Evolutionary conservation across 345 rosid species (phyloP).

Genomic region (Camelina sativa): DNA sequence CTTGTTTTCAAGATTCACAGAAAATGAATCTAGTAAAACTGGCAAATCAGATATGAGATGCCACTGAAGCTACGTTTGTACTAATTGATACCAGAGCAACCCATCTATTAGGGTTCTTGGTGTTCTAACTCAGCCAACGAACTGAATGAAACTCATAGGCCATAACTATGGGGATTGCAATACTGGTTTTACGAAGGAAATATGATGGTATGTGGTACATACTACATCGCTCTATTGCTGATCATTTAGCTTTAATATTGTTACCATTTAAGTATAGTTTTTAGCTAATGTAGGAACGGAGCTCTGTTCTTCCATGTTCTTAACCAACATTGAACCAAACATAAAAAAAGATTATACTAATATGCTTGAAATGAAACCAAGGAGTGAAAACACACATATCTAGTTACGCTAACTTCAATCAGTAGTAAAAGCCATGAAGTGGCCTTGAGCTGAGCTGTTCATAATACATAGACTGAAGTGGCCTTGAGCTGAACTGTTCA

Average conservation of each 20-base stretch:
- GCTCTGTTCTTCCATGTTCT: neutral
- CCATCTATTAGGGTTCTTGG: neutral
- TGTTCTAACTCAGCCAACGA: neutral
- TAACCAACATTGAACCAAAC: conserved; percentile 14
- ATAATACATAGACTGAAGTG: neutral
- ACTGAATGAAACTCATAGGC: neutral
- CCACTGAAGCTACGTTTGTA: neutral
- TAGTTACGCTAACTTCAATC: neutral
- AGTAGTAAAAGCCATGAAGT: conserved; percentile 34
- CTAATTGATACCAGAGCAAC: neutral
- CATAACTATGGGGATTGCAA: neutral
- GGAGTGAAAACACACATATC: neutral
- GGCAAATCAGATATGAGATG: neutral
- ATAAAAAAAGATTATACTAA: neutral
- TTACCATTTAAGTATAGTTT: conserved; percentile 7
- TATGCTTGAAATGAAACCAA: neutral
- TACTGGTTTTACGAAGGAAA: neutral
- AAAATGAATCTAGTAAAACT: neutral
- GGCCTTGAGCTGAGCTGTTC: neutral
- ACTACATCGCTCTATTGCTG: neutral
- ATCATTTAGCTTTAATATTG: neutral
- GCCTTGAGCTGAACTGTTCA: neutral
- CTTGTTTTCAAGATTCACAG: too few relatives aligned
- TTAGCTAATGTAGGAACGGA: neutral
- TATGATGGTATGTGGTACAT: neutral